Conservation (phyloP, 495 filamentous ascomycete genomes). For the Daldinia caldariorum region DNA sequence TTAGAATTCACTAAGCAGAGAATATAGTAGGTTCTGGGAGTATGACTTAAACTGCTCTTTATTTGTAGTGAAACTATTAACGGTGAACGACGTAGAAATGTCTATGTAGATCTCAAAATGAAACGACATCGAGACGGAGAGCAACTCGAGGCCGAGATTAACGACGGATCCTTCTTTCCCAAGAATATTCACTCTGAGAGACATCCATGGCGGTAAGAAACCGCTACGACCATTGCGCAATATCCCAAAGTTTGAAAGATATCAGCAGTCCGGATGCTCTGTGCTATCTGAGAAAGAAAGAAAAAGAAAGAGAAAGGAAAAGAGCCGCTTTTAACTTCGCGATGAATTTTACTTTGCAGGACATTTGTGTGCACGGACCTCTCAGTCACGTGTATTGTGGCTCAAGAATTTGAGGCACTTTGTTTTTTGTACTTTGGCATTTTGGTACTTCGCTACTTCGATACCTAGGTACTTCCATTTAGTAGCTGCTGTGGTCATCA, state of each 20-base stretch:
- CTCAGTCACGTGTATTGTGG: conserved; percentile 28
- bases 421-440: background rate
- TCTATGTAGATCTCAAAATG: conserved; percentile 70
- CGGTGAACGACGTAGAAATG: conserved; percentile 38
- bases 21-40: background rate
- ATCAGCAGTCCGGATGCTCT: conserved; percentile 54
- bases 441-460: conserved; percentile 31
- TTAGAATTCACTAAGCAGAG: background rate
- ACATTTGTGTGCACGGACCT: conserved; percentile 33
- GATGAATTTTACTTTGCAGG: conserved; percentile 28
- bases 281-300: conserved; percentile 60
- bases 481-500: conserved; percentile 29
- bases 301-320: conserved; percentile 45
- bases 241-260: conserved; percentile 47
- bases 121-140: conserved; percentile 64
- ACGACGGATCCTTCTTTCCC: conserved; percentile 65
- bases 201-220: conserved; percentile 54
- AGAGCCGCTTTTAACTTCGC: background rate
- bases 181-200: conserved; percentile 58
- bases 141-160: conserved; percentile 64
- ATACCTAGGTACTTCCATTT: too few relatives aligned
- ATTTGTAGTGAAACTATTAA: background rate
- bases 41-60: too few relatives aligned
- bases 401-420: background rate
- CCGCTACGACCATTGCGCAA: conserved; percentile 50